Conservation (phyloP, 2,329 filamentous ascomycete genomes). For the Zymoseptoria ardabiliae region DNA sequence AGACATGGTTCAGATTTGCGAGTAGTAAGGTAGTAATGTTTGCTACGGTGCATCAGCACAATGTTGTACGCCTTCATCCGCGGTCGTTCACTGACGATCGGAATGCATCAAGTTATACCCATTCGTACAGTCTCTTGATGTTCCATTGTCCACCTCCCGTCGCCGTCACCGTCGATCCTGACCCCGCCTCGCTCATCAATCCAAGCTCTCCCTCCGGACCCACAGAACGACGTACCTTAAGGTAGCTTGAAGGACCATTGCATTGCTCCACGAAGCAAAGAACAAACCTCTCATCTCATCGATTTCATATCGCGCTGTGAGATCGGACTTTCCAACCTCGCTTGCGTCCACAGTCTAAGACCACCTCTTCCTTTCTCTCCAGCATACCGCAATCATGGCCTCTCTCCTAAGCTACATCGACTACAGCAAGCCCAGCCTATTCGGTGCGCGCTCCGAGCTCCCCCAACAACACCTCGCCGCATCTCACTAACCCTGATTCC, state of each 20-base stretch:
- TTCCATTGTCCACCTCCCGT: too few species aligned
- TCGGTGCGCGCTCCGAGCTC: slow-evolving; percentile 31
- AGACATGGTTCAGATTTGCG: too few species aligned
- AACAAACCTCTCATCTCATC: neutral
- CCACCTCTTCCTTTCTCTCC: neutral
- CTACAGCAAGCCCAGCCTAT: slow-evolving; percentile 40
- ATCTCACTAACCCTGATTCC: slow-evolving; percentile 1
- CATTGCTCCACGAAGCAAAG: neutral
- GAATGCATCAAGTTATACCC: too few species aligned
- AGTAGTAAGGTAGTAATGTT: too few species aligned
- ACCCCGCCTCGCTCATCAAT: neutral
- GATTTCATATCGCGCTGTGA: neutral
- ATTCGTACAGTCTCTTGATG: too few species aligned
- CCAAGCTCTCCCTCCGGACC: neutral
- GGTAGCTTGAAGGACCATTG: neutral
- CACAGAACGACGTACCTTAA: neutral
- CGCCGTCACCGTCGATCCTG: neutral
- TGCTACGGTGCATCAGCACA: too few species aligned
- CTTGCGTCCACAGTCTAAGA: neutral
- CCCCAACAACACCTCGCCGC: neutral
- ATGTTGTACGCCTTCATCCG: too few species aligned
- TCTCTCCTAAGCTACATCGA: slow-evolving; percentile 34
- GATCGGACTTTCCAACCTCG: neutral
- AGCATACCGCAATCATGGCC: slow-evolving; percentile 17
- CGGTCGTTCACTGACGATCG: too few species aligned